phyloP scores from a whole-genome alignment of 2,329 filamentous ascomycete species.

The Trichophyton mentagrophytes region DNA sequence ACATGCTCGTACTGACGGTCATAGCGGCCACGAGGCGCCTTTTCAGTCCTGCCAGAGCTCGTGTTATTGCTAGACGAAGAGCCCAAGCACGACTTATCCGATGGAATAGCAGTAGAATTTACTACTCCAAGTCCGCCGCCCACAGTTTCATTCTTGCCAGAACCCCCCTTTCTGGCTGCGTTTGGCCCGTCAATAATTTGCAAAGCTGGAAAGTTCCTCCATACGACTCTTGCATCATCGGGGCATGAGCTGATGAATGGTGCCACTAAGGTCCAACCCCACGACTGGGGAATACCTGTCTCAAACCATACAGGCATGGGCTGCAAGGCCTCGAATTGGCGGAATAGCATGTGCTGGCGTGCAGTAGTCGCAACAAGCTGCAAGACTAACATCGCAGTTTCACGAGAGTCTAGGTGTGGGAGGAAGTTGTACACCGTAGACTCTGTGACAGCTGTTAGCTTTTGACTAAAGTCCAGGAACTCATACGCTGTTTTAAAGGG shows the following conservation, averaged over 20 bases:
- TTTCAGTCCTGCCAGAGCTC: constrained; percentile 43
- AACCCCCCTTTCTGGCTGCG: constrained; percentile 48
- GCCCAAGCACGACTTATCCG: constrained; percentile 9
- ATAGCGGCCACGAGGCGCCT: constrained; percentile 38
- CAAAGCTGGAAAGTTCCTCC: constrained; percentile 75
- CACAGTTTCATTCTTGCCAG: constrained; percentile 50
- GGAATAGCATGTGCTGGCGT: constrained; percentile 72
- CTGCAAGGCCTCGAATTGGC: constrained; percentile 66
- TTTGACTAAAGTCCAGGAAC: constrained; percentile 73
- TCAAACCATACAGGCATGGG: constrained; percentile 78
- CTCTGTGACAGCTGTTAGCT: constrained; percentile 70
- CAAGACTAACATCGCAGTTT: constrained; percentile 58
- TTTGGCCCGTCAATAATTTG: constrained; percentile 66
- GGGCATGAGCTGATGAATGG: constrained; percentile 72
- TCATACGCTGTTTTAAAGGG: constrained; percentile 61
- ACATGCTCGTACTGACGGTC: neutral
- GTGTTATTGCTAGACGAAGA: constrained; percentile 41
- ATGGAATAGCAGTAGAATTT: constrained; percentile 17
- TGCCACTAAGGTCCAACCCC: constrained; percentile 70
- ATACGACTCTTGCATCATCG: constrained; percentile 59
- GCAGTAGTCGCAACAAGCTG: constrained; percentile 69
- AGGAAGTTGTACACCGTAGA: constrained; percentile 71
- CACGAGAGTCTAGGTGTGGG: constrained; percentile 61
- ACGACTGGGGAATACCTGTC: constrained; percentile 65
- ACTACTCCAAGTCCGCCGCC: constrained; percentile 22